These are phyloP conservation scores for Aaosphaeria pasadenensis DNA, from an alignment of 2,329 filamentous ascomycete genomes.

Conservation along the genomic window DNA sequence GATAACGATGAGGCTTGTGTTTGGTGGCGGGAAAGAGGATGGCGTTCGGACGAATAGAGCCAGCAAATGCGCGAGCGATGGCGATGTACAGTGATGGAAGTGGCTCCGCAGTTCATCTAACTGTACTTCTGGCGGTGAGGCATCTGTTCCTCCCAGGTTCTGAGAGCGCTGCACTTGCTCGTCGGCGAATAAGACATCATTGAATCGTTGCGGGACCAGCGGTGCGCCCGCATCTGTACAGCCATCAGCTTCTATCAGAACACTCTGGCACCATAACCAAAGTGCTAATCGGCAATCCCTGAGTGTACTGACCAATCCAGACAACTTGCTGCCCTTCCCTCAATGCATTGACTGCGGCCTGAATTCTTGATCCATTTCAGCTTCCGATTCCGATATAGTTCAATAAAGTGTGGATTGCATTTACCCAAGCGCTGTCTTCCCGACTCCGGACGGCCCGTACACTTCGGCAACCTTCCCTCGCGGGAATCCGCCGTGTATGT, in stretches of 20 bases:
- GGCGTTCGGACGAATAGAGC: conserved; percentile 71
- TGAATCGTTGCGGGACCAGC: conserved; percentile 48
- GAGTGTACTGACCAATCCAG: conserved; percentile 70
- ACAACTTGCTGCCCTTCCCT: conserved; percentile 61
- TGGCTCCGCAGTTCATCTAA: conserved; percentile 41
- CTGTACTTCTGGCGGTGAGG: conserved; percentile 12
- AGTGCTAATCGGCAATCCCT: conserved; percentile 9
- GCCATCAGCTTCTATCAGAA: conserved; percentile 18
- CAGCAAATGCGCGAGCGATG: conserved; percentile 63
- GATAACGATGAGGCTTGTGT: conserved; percentile 69
- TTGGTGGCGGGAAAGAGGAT: conserved; percentile 57
- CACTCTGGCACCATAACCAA: not conserved
- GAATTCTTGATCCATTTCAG: conserved; percentile 56
- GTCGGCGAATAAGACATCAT: conserved; percentile 40
- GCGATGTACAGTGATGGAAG: conserved; percentile 63
- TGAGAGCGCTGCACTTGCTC: not conserved
- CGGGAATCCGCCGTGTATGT: conserved; percentile 55
- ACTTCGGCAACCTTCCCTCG: conserved; percentile 81
- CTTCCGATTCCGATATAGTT: conserved; percentile 7
- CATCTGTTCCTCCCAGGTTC: conserved; percentile 1
- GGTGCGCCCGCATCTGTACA: conserved; percentile 47
- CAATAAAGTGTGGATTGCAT: conserved; percentile 27
- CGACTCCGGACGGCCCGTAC: conserved; percentile 81
- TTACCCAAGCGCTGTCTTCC: conserved; percentile 82
- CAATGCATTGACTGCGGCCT: conserved; percentile 64